Evolutionary conservation across 2,329 filamentous ascomycete species (phyloP).

Genomic region (Phoma sp.): DNA sequence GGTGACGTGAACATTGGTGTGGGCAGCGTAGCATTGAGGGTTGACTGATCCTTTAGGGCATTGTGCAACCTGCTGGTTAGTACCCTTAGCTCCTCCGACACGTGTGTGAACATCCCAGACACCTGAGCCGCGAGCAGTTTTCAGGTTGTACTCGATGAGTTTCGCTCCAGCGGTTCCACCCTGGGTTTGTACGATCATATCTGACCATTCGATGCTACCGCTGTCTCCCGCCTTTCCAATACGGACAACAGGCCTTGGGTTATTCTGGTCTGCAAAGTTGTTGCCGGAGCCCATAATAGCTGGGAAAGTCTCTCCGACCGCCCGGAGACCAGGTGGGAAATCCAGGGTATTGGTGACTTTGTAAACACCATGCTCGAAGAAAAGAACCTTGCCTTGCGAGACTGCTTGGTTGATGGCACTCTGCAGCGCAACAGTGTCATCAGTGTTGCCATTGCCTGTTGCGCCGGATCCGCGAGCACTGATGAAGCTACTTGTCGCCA

Average conservation of each 20-base stretch:
- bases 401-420: conserved; percentile 70
- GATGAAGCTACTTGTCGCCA: conserved; percentile 69
- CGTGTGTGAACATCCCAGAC: conserved; percentile 91
- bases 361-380: conserved; percentile 66
- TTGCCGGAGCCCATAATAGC: conserved; percentile 79
- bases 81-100: conserved; percentile 80
- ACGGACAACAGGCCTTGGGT: conserved; percentile 69
- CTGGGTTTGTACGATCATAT: conserved; percentile 74
- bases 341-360: conserved; percentile 63
- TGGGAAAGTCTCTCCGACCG: conserved; percentile 86
- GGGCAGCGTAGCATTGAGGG: conserved; percentile 72
- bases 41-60: conserved; percentile 74
- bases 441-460: conserved; percentile 77
- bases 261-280: conserved; percentile 54
- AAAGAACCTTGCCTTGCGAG: conserved; percentile 60
- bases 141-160: conserved; percentile 76
- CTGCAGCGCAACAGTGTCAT: conserved; percentile 84
- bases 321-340: conserved; percentile 72
- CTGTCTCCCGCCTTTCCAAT: conserved; percentile 69
- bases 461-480: conserved; percentile 58
- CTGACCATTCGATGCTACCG: conserved; percentile 73
- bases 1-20: conserved; percentile 60
- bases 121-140: conserved; percentile 56
- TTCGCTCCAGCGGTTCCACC: conserved; percentile 73
- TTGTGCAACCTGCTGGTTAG: conserved; percentile 74